phyloP scores from a whole-genome alignment of 495 filamentous ascomycete genomes.

The Aspergillus hancockii region DNA sequence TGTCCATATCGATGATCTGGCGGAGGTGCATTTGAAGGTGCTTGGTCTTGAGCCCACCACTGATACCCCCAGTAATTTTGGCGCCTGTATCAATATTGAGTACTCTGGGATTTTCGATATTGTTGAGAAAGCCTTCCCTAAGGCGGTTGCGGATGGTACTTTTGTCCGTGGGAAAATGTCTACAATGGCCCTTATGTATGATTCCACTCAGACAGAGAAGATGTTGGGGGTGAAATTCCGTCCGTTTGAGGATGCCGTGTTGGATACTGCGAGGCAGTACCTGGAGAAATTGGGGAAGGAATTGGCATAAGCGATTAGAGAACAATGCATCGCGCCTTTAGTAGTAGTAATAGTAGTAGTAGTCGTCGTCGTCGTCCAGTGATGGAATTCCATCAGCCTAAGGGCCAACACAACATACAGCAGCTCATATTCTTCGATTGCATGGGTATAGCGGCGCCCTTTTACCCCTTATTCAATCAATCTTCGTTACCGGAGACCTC shows the following conservation, averaged over 20 bases:
- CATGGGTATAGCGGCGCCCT: no score
- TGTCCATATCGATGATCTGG: slow-evolving; percentile 19
- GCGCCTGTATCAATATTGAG: slow-evolving; percentile 1
- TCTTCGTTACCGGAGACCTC: no score
- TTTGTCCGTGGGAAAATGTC: slow-evolving; percentile 25
- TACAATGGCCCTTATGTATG: slow-evolving; percentile 36
- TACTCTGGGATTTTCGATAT: neutral
- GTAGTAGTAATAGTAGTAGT: no score
- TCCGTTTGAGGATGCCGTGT: slow-evolving; percentile 47
- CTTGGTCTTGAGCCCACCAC: slow-evolving; percentile 5
- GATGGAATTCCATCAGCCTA: no score
- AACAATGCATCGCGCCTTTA: no score
- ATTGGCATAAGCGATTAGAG: no score
- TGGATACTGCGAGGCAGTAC: slow-evolving; percentile 35
- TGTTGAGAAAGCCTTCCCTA: slow-evolving; percentile 9
- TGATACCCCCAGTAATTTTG: slow-evolving; percentile 4
- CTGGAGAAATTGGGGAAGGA: slow-evolving; percentile 13
- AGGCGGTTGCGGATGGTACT: slow-evolving; percentile 4
- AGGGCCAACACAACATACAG: no score
- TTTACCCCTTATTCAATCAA: no score
- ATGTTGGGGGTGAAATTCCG: slow-evolving; percentile 44
- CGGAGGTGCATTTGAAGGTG: slow-evolving; percentile 10
- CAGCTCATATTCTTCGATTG: no score
- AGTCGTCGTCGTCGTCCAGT: no score
- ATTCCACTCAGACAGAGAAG: slow-evolving; percentile 43